Conservation (phyloP, 176 grass and related monocot genomes). For the Triticum monococcum region DNA sequence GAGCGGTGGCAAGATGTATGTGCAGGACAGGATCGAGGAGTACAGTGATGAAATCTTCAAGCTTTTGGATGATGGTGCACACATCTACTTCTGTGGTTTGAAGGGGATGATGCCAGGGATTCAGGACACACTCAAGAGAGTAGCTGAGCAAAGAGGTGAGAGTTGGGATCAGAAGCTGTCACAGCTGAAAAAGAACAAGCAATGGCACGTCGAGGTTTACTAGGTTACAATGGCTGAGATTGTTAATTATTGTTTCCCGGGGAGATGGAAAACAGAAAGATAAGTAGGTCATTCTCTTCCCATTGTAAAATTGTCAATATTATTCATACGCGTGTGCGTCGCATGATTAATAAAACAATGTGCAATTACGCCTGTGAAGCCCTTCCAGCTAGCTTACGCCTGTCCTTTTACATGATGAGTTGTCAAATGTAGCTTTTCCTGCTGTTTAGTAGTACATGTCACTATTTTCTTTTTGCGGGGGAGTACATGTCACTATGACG, state of each 20-base stretch:
- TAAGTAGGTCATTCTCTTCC: background rate
- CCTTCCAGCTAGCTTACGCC: background rate
- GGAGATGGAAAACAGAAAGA: background rate
- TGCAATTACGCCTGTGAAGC: background rate
- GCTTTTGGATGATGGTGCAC: conserved; percentile 69
- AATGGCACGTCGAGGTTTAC: conserved; percentile 94
- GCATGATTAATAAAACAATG: conserved; percentile 30
- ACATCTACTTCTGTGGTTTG: conserved; percentile 92
- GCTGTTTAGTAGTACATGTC: background rate
- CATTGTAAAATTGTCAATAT: background rate
- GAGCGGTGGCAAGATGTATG: conserved; percentile 85
- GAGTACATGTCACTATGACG: background rate
- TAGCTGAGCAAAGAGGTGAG: conserved; percentile 83
- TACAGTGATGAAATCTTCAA: conserved; percentile 91
- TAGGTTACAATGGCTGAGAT: conserved; percentile 3
- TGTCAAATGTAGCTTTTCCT: background rate
- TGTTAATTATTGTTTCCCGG: conserved; percentile 18
- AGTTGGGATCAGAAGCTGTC: conserved; percentile 86
- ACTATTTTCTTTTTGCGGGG: too few species aligned
- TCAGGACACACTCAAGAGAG: conserved; percentile 83
- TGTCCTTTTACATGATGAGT: background rate
- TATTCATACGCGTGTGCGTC: conserved; percentile 26
- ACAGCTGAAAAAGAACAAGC: conserved; percentile 91
- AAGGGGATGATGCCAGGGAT: conserved; percentile 99
- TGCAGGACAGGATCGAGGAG: conserved; percentile 96